Conservation (phyloP, 2,329 filamentous ascomycete genomes). For the Teratosphaeria zuluensis region DNA sequence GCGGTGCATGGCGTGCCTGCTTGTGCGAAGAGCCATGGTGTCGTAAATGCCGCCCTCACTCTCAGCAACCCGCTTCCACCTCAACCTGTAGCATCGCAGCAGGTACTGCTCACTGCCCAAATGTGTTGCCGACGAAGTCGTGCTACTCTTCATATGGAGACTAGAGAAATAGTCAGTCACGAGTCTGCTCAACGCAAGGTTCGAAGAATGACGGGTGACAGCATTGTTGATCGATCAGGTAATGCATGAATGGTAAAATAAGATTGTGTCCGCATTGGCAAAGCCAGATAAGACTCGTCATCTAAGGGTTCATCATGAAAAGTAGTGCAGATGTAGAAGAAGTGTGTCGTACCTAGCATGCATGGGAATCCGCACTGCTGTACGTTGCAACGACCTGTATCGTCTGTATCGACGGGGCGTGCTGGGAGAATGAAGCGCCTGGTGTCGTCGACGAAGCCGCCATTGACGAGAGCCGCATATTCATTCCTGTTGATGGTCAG, state of each 20-base stretch:
- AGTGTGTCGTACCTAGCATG: background rate
- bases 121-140: background rate
- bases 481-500: background rate
- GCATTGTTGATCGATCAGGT: slow-evolving; percentile 13
- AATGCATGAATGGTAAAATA: slow-evolving; percentile 29
- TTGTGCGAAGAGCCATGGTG: background rate
- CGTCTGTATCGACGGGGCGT: slow-evolving; percentile 1
- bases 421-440: background rate
- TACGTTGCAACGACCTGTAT: background rate
- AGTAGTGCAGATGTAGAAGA: slow-evolving; percentile 3
- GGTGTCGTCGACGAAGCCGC: background rate
- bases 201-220: background rate
- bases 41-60: background rate
- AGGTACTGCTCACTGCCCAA: background rate
- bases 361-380: background rate
- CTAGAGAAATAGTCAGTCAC: background rate
- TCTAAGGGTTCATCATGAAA: slow-evolving; percentile 27
- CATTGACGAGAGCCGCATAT: background rate
- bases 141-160: too few relatives aligned
- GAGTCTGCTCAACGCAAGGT: background rate
- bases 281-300: slow-evolving; percentile 32
- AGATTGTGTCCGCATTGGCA: slow-evolving; percentile 28
- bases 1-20: background rate
- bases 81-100: slow-evolving; percentile 1
- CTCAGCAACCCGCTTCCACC: background rate